These are phyloP conservation scores for Neopestalotiopsis clavispora DNA, from an alignment of 2,329 filamentous ascomycete species.

Conservation along the genomic window DNA sequence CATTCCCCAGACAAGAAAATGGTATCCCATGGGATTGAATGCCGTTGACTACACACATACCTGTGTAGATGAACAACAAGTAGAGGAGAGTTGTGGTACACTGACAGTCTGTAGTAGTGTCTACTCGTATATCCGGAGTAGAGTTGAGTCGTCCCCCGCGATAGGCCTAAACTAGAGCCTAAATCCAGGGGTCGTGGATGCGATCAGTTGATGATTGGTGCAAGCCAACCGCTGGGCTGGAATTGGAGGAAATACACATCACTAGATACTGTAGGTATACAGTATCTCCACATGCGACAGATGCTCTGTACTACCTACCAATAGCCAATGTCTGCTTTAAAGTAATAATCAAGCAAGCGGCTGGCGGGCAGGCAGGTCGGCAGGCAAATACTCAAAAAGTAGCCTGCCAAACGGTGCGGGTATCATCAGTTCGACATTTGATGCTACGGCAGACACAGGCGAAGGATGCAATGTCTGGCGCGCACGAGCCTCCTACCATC, in stretches of 20 bases:
- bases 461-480: not conserved
- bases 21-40: not conserved
- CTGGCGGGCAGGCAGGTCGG: too few species aligned
- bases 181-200: not conserved
- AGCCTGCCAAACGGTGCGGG: too few species aligned
- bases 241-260: not conserved
- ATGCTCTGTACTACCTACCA: not conserved
- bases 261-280: too few species aligned
- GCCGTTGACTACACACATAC: not conserved
- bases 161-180: too few species aligned
- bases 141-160: too few species aligned
- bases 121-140: too few species aligned
- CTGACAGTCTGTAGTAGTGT: too few species aligned
- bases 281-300: not conserved
- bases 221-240: not conserved
- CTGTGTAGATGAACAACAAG: not conserved
- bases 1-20: not conserved
- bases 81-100: not conserved
- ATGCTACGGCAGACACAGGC: not conserved
- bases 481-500: not conserved
- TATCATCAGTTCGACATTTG: not conserved
- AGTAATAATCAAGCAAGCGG: too few species aligned
- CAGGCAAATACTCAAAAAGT: too few species aligned
- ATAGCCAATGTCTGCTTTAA: not conserved
- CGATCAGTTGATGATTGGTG: not conserved